These are phyloP conservation scores for Colletotrichum tabaci DNA, from an alignment of 2,329 filamentous ascomycete genomes.

Conservation along the genomic window DNA sequence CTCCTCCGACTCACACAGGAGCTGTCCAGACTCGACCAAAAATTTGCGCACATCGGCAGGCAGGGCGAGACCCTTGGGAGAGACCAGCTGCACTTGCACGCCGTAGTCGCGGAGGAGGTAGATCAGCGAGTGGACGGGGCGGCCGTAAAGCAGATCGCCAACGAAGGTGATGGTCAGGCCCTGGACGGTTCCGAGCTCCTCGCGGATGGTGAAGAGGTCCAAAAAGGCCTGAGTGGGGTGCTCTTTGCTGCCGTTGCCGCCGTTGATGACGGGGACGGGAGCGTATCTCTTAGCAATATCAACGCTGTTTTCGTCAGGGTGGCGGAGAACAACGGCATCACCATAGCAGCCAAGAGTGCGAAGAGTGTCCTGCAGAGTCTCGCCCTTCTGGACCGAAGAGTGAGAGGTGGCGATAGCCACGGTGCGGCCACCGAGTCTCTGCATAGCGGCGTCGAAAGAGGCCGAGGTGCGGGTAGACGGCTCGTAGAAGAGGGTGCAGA, in stretches of 20 bases:
- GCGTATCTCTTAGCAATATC: slow-evolving; percentile 89
- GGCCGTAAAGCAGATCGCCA: slow-evolving; percentile 92
- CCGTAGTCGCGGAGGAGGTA: slow-evolving; percentile 97
- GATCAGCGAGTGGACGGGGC: slow-evolving; percentile 94
- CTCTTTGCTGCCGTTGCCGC: slow-evolving; percentile 94
- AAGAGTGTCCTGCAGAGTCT: slow-evolving; percentile 92
- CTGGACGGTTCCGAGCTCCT: slow-evolving; percentile 95
- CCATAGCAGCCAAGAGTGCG: slow-evolving; percentile 94
- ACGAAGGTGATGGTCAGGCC: slow-evolving; percentile 96
- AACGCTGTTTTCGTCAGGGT: slow-evolving; percentile 86
- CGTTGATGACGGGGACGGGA: slow-evolving; percentile 94
- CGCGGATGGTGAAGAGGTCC: slow-evolving; percentile 97
- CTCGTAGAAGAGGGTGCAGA: slow-evolving; percentile 97
- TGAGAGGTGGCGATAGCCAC: slow-evolving; percentile 85
- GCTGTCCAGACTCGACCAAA: slow-evolving; percentile 81
- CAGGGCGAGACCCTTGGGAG: slow-evolving; percentile 83
- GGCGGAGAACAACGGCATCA: slow-evolving; percentile 95
- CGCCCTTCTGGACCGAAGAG: slow-evolving; percentile 94
- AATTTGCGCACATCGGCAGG: slow-evolving; percentile 81
- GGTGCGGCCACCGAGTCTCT: slow-evolving; percentile 91
- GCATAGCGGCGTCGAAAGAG: slow-evolving; percentile 98
- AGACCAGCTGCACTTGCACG: slow-evolving; percentile 92
- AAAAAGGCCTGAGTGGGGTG: slow-evolving; percentile 98
- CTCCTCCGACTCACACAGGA: slow-evolving; percentile 81
- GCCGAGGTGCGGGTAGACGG: slow-evolving; percentile 95